Conservation (phyloP, 2,329 filamentous ascomycete species). For the Apiospora aurea region DNA sequence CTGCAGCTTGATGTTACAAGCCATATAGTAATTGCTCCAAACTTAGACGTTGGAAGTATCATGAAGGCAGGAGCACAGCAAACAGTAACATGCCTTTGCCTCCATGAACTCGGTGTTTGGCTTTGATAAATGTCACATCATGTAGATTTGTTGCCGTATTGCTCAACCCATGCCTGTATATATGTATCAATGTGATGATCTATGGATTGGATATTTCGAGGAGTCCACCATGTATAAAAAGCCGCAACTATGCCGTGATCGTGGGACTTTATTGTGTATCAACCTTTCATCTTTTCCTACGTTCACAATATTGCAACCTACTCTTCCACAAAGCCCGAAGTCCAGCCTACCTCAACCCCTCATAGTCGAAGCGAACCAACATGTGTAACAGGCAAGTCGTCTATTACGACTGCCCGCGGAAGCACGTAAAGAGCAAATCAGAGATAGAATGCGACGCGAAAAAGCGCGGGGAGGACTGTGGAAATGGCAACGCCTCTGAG, state of each 20-base stretch:
- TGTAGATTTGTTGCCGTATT: not conserved
- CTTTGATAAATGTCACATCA: not conserved
- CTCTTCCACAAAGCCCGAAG: too few relatives aligned
- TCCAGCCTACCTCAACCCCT: not conserved
- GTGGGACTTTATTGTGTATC: not conserved
- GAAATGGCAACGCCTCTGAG: not conserved
- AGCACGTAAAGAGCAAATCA: not conserved
- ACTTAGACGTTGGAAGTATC: not conserved
- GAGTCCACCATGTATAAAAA: not conserved
- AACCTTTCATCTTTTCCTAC: not conserved
- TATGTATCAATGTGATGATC: not conserved
- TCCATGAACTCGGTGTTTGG: not conserved
- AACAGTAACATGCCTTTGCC: not conserved
- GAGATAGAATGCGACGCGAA: not conserved
- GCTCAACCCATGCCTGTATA: not conserved
- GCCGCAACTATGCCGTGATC: not conserved
- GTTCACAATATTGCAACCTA: not conserved
- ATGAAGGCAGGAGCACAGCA: not conserved
- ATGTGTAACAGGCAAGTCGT: not conserved
- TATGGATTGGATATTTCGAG: not conserved
- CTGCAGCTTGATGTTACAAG: not conserved
- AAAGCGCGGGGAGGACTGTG: not conserved
- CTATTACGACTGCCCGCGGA: not conserved
- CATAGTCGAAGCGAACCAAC: accelerated
- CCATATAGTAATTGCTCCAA: too few relatives aligned